Evolutionary conservation across 805 yeast species (phyloP).

Genomic region (Saturnispora dispora): DNA sequence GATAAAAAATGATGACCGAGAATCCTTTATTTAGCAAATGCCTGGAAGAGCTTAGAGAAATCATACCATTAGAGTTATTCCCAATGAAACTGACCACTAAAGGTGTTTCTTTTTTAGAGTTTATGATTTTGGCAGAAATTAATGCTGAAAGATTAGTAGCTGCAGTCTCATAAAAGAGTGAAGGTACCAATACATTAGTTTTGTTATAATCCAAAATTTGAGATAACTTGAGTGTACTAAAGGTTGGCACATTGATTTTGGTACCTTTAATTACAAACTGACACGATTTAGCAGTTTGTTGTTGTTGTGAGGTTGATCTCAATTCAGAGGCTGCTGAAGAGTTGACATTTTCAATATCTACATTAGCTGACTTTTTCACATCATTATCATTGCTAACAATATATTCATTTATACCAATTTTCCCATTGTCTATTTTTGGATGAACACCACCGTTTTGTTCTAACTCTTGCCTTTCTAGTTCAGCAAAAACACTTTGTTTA

Average conservation of each 20-base stretch:
- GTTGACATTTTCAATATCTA: background rate
- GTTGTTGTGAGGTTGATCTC: background rate
- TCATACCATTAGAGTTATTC: conserved; percentile 63
- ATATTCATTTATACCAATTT: conserved; percentile 66
- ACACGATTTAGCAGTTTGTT: background rate
- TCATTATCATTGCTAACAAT: conserved; percentile 25
- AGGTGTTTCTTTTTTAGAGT: conserved; percentile 77
- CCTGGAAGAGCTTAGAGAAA: conserved; percentile 73
- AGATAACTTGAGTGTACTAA: conserved; percentile 69
- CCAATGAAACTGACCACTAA: conserved; percentile 63
- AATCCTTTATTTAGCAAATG: conserved; percentile 68
- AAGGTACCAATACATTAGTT: conserved; percentile 44
- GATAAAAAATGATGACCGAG: conserved; percentile 38
- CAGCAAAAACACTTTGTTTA: conserved; percentile 69
- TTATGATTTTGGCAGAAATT: conserved; percentile 53
- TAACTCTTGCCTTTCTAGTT: conserved; percentile 56
- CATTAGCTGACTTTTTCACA: background rate
- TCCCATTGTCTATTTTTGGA: conserved; percentile 52
- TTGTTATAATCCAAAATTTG: conserved; percentile 59
- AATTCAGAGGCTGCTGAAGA: background rate
- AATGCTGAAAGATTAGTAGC: conserved; percentile 57
- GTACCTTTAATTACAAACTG: conserved; percentile 1
- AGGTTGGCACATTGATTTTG: conserved; percentile 38
- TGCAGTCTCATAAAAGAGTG: conserved; percentile 51
- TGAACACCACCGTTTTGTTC: conserved; percentile 36